Percentiles rank a stretch among this genome's conserved stretches.
Evolutionary conservation across 2,329 filamentous ascomycete species (phyloP).

Genomic region (Neonectria hederae): DNA sequence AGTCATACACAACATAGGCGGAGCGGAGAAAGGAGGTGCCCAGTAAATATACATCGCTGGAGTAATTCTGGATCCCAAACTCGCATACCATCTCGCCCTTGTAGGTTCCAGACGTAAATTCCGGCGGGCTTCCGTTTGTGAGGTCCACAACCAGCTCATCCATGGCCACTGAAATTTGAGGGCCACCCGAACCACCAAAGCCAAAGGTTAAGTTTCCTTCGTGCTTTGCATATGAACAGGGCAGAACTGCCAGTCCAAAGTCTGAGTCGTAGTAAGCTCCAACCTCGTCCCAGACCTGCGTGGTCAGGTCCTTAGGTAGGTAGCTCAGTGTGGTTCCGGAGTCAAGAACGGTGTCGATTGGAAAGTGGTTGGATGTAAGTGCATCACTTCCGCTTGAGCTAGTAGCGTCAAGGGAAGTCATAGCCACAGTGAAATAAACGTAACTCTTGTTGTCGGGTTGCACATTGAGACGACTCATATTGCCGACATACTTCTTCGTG

Average conservation of each 20-base stretch:
- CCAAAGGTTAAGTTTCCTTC: slow-evolving; percentile 63
- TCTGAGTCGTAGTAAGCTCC: slow-evolving; percentile 58
- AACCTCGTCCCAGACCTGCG: slow-evolving; percentile 63
- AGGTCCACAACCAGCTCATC: slow-evolving; percentile 64
- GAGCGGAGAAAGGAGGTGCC: slow-evolving; percentile 69
- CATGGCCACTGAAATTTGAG: slow-evolving; percentile 62
- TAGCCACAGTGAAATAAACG: slow-evolving; percentile 58
- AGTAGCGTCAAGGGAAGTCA: slow-evolving; percentile 58
- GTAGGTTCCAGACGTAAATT: slow-evolving; percentile 54
- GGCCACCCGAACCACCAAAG: slow-evolving; percentile 59
- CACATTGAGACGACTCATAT: slow-evolving; percentile 69
- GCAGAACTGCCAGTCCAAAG: slow-evolving; percentile 55
- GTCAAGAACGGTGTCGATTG: slow-evolving; percentile 74
- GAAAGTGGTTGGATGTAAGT: slow-evolving; percentile 53
- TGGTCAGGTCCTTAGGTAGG: slow-evolving; percentile 69
- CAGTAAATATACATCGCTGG: slow-evolving; percentile 55
- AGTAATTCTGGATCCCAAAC: slow-evolving; percentile 66
- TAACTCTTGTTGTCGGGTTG: slow-evolving; percentile 51
- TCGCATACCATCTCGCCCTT: slow-evolving; percentile 59
- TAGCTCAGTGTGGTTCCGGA: slow-evolving; percentile 79
- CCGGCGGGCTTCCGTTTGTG: slow-evolving; percentile 45
- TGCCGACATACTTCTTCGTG: slow-evolving; percentile 74
- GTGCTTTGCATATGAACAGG: slow-evolving; percentile 58
- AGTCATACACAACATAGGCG: slow-evolving; percentile 69
- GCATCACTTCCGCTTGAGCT: slow-evolving; percentile 61